Evolutionary conservation across 768 basidiomycete genomes (phyloP), one percentile per base, ranked within the genome.

Genomic region (Suillus plorans): DNA sequence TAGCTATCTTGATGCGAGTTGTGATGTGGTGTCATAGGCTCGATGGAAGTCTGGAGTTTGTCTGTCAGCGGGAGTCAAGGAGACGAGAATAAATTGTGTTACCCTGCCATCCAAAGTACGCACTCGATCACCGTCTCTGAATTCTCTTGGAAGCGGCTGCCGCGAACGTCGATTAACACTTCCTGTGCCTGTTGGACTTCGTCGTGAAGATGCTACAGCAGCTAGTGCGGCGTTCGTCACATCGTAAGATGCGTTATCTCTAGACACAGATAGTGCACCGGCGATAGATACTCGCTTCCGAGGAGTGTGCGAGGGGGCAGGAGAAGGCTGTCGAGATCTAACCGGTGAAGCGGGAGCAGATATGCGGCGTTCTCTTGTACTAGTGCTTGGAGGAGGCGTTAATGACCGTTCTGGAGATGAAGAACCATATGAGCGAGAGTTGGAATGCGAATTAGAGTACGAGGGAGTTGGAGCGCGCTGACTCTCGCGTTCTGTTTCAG

Each of bases 401-500:
- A 73, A 70, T 20, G 77, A 68, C 53, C 74, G 74, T 50, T 80
- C 80, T 28, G 75, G 74, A 61, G 80, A 83, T 10, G 77, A 77
- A 20, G 82, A 80, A 3, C 75, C 74, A 49, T 72, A 72, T n/a
- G 66, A 70, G 57, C 60, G 18, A 65, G 73, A 71, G 63, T 69
- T 63, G 36, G 73, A 67, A 71, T 70, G 70, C 55, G 78, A 67
- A 67, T 74, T 71, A 52, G 71, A 70, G 66, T 74, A 66, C 62
- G 76, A 69, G 66, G 76, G 72, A 62, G 74, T 65, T 18, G 72
- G 72, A 8, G 73, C 76, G 72, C 74, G 74, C 45, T 74, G 69
- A 45, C 81, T 83, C 75, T 92, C 91, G 52, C 90, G 86, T 74
- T 94, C 92, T 0, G 92, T 94, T 74, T 93, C 92, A 3, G 91